Evolutionary conservation across 2,329 filamentous ascomycete genomes (phyloP).

Genomic region (Fusarium temperatum): DNA sequence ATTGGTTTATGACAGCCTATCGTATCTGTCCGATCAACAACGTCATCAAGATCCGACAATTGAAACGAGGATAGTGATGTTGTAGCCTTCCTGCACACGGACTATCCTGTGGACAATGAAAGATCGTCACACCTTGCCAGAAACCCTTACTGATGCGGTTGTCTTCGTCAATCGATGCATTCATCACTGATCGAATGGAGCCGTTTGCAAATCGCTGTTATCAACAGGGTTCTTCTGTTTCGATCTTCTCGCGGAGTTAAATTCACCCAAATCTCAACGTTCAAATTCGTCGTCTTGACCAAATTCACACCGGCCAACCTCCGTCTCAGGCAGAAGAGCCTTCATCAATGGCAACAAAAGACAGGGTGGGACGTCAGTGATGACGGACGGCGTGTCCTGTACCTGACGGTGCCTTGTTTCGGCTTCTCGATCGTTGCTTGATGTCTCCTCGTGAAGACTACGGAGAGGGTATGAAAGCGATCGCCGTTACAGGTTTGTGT

Average conservation of each 20-base stretch:
- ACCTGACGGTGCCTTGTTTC: constrained; percentile 31
- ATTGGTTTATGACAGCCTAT: constrained; percentile 34
- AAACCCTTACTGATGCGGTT: constrained; percentile 25
- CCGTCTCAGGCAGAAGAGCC: constrained; percentile 22
- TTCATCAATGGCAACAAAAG: constrained; percentile 9
- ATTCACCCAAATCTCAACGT: constrained; percentile 2
- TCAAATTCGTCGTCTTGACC: constrained; percentile 2
- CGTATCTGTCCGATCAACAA: constrained; percentile 31
- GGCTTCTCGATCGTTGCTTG: constrained; percentile 17
- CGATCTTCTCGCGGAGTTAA: constrained; percentile 2
- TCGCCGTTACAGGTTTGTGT: constrained; percentile 26
- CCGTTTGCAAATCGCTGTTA: constrained; percentile 28
- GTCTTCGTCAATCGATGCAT: constrained; percentile 32
- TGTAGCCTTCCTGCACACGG: constrained; percentile 41
- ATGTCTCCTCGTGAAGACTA: constrained; percentile 1
- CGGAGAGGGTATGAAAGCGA: constrained; percentile 15
- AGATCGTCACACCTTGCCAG: constrained; percentile 25
- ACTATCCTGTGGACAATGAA: constrained; percentile 39
- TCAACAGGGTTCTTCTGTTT: constrained; percentile 31
- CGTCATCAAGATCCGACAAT: constrained; percentile 32
- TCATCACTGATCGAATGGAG: constrained; percentile 31
- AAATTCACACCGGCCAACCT: constrained; percentile 37
- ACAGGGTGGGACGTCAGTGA: constrained; percentile 34
- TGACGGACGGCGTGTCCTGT: constrained; percentile 31
- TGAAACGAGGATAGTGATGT: constrained; percentile 43